A percentile compares a stretch with the other conserved stretches of the same genome.
phyloP scores from a whole-genome alignment of 345 rosid species.

The Rhodamnia rubescens region DNA sequence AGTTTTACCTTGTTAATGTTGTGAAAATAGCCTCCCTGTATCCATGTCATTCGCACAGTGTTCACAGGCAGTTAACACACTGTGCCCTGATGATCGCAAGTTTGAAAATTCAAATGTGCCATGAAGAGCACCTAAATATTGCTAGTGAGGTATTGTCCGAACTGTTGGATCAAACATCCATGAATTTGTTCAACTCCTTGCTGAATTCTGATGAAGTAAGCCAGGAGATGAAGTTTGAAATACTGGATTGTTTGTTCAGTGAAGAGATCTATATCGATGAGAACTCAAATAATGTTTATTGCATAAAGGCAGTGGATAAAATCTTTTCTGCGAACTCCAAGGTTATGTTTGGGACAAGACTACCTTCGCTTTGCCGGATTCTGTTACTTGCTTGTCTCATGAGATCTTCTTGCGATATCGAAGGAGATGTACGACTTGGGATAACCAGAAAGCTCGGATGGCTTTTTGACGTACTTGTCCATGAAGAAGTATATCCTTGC shows the following conservation, averaged over 20 bases:
- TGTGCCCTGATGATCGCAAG: slow-evolving; percentile 49
- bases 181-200: slow-evolving; percentile 50
- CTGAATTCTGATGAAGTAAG: slow-evolving; percentile 45
- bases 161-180: slow-evolving; percentile 60
- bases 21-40: slow-evolving; percentile 61
- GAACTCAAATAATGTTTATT: slow-evolving; percentile 10
- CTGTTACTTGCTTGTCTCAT: slow-evolving; percentile 42
- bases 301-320: slow-evolving; percentile 24
- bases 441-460: slow-evolving; percentile 52
- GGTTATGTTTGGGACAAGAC: slow-evolving; percentile 19
- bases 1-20: slow-evolving; percentile 78
- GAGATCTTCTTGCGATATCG: slow-evolving; percentile 38
- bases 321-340: slow-evolving; percentile 36
- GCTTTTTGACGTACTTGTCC: slow-evolving; percentile 44
- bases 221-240: slow-evolving; percentile 40
- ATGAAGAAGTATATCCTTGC: slow-evolving; percentile 54
- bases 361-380: slow-evolving; percentile 41
- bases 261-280: slow-evolving; percentile 16
- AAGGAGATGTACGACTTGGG: slow-evolving; percentile 34
- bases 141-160: slow-evolving; percentile 65
- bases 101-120: slow-evolving; percentile 45
- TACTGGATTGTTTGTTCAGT: slow-evolving; percentile 52
- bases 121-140: slow-evolving; percentile 27
- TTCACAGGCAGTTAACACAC: slow-evolving; percentile 40
- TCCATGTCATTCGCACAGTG: slow-evolving; percentile 53